Conservation (phyloP, 2,329 filamentous ascomycete species). For the Ilyonectria robusta region DNA sequence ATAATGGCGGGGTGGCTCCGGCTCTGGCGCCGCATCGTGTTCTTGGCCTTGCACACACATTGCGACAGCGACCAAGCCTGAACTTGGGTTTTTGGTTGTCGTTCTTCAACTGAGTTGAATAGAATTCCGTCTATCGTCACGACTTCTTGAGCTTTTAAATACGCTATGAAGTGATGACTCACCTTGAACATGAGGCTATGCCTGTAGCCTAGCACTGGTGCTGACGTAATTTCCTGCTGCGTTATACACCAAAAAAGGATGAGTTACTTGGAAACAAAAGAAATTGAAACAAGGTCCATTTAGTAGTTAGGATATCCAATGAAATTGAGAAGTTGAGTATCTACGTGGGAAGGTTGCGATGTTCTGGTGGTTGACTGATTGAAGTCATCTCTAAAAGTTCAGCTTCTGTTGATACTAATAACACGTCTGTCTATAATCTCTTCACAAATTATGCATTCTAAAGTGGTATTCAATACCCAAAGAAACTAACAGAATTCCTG, state of each 20-base stretch:
- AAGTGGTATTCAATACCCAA: no score
- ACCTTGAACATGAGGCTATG: neutral
- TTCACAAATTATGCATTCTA: no score
- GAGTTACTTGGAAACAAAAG: neutral
- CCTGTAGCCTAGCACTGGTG: neutral
- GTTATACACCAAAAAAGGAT: neutral
- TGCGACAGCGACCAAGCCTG: neutral
- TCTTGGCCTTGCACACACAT: conserved; percentile 35
- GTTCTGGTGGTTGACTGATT: no score
- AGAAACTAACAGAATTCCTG: no score
- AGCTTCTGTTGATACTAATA: no score
- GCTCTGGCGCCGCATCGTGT: neutral
- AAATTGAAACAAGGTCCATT: no score
- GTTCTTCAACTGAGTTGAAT: neutral
- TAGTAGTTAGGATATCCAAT: neutral
- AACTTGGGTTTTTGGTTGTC: neutral
- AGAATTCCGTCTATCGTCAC: neutral
- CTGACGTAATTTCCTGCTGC: neutral
- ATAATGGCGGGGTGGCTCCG: conserved; percentile 7
- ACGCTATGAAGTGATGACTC: neutral
- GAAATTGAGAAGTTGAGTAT: no score
- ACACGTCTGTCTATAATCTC: no score
- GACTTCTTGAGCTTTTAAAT: neutral
- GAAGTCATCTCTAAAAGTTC: no score
- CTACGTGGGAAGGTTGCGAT: no score